These are phyloP conservation scores for Amaranthus palmeri DNA, from an alignment of 148 eudicot species.

Conservation along the genomic window DNA sequence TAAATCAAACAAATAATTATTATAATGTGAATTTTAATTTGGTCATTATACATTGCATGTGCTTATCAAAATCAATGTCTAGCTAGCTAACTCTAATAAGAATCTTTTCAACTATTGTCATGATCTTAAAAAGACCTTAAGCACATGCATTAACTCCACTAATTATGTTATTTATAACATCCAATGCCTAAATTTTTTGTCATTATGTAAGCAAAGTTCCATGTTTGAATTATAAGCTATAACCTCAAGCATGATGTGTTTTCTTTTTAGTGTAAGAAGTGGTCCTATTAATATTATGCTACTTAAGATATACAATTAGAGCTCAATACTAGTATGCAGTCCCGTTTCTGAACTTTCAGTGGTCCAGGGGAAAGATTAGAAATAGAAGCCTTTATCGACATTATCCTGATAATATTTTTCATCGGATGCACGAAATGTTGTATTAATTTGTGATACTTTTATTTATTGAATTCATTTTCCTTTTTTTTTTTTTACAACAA, in stretches of 20 bases:
- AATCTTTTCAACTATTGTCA: conserved; percentile 18
- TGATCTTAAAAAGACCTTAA: conserved; percentile 4
- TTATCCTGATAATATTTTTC: not conserved
- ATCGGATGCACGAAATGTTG: no score
- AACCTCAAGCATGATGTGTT: not conserved
- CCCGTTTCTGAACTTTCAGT: no score
- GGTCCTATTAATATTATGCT: not conserved
- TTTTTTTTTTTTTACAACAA: no score
- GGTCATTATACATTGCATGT: conserved; percentile 23
- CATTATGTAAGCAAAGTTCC: conserved; percentile 1
- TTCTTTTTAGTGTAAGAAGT: not conserved
- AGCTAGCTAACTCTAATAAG: not conserved
- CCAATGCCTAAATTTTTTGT: not conserved
- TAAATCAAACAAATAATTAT: no score
- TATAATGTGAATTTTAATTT: not conserved
- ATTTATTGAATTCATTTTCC: no score
- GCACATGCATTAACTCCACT: conserved; percentile 15
- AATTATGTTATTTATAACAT: not conserved
- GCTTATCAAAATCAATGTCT: conserved; percentile 28
- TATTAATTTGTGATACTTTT: no score
- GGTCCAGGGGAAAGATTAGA: not conserved
- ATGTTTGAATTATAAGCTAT: not conserved
- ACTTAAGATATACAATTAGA: not conserved
- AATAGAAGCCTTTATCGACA: not conserved
- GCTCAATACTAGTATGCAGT: no score